Conservation (phyloP, 2,329 filamentous ascomycete species). For the Trichocomaceae sp. region DNA sequence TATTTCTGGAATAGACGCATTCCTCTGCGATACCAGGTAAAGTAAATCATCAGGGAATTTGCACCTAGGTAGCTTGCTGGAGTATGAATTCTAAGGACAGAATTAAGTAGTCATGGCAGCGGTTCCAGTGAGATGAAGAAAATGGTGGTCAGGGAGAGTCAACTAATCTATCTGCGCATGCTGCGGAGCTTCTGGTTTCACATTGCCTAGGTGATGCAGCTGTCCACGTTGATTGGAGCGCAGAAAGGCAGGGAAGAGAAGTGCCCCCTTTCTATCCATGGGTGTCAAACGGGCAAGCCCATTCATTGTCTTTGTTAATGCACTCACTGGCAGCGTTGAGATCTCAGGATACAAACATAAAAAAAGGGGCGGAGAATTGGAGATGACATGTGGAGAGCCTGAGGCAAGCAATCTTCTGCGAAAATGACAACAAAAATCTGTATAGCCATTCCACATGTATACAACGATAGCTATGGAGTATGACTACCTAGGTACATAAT, state of each 20-base stretch:
- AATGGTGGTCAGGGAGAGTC: not conserved
- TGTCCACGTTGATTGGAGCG: too few species aligned
- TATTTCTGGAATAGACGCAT: constrained; percentile 8
- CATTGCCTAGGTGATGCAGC: not conserved
- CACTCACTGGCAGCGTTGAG: not conserved
- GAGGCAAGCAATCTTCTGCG: too few species aligned
- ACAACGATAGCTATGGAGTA: too few species aligned
- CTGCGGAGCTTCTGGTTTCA: not conserved
- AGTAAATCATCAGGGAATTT: not conserved
- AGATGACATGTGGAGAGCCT: too few species aligned
- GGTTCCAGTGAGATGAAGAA: not conserved
- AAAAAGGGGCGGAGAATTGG: too few species aligned
- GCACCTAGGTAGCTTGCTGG: not conserved
- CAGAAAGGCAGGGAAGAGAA: too few species aligned
- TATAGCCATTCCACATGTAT: too few species aligned
- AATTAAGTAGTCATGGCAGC: not conserved
- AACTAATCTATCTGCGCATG: not conserved
- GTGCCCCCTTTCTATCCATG: too few species aligned
- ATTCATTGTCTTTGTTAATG: not conserved
- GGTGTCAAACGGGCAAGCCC: too few species aligned
- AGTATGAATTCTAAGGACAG: not conserved
- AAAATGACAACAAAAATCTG: too few species aligned
- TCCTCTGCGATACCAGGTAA: not conserved
- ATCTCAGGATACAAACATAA: too few species aligned
- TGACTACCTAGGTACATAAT: too few species aligned